Base-by-base conservation (phyloP, 1,284 basidiomycete species). In the Afroboletus lepidellus region DNA sequence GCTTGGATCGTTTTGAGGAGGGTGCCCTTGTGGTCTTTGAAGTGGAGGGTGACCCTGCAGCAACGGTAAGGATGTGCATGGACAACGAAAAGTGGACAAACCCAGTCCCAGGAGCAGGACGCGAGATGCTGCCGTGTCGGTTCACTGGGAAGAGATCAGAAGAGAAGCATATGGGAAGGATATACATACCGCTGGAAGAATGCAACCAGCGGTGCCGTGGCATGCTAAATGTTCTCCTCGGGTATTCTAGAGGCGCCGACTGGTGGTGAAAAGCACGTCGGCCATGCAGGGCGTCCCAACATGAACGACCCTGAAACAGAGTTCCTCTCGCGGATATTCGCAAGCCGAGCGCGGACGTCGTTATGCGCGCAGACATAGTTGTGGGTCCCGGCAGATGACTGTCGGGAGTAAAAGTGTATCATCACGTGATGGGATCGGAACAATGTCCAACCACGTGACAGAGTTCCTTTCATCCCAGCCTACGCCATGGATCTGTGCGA, bases 1-100 rank as follows among this genome's bases (percentile, higher is more conserved):
- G 81, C 95, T 69, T 98, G 90, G 11, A 98, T 84, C 0, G 90
- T 95, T 73, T 90, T 94, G 53, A 98, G 77, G 7, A 81, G 74
- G 34, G 78, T 78, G 6, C 94, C 95, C 63, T 93, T 94, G 3
- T 92, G 78, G 70, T 97, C 94, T 61, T 89, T 84, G 75, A 96
- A 98, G 60, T 89, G 84, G 9, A 98, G 74, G 64, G 87, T 95
- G 63, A 98, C 87, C 8, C 94, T 95, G 37, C 3, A 5, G n/a
- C n/a, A 32, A 23, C 9, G n/a, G 24, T 20, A 3, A 2, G 5
- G 4, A 23, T 61, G 16, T 62, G 48, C 21, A 16, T 3, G 8
- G 8, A 38, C 2, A 2, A 32, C 21, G 6, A 12, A 25, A 36
- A 2, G 11, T 1, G 43, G 21, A 75, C 84, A 53, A 63, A 91